Evolutionary conservation across 192 early-diverging fungal genomes (phyloP), one percentile per base, ranked within the genome.

Genomic region (Mortierella antarctica): DNA sequence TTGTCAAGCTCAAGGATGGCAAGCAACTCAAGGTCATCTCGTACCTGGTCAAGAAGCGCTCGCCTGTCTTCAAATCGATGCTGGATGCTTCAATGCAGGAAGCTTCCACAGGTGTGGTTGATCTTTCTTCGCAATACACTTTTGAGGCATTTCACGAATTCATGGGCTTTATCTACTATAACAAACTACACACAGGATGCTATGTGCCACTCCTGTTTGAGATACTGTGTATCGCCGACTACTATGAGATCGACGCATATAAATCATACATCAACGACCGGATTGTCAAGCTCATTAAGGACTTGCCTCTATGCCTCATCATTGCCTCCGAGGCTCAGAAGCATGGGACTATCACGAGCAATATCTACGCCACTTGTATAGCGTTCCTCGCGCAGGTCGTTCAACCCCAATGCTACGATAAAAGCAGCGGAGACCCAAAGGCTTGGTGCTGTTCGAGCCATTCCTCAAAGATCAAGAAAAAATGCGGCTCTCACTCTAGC

Each of bases 1-100:
- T 66, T 66, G 64, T 66, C 64, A 66, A 66, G 51, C 64, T 66
- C 17, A 53, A 66, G 51, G 52, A 66, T 20, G 64, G 52, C 13
- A 55, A 55, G 11, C 41, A 55, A 10, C 64, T 66, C 52, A 55
- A 55, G 64, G 44, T 66, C 41, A 66, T 66, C 50, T 66, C 64
- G 17, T 66, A 20, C 45, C 21, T 66, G 39, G 45, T 66, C 64
- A 66, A 66, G 41, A 66, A 66, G 52, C 64, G 64, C 14, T 66
- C 52, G 17, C 15, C 64, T 45, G n/a, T 66, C 2, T 66, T 66
- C 64, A 66, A 66, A 44, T 2, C 64, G 40, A 55, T 66, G 64
- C 8, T 56, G 52, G 53, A 45, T 39, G 53, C 53, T 10, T 66
- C 64, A 15, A 66, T 66, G 64, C 21, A 56, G 20, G 64, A 66